A percentile compares a stretch with the other conserved stretches of the same genome.
These are phyloP conservation scores for Paramyrothecium roridum DNA, from an alignment of 2,329 filamentous ascomycete genomes.

Conservation along the genomic window DNA sequence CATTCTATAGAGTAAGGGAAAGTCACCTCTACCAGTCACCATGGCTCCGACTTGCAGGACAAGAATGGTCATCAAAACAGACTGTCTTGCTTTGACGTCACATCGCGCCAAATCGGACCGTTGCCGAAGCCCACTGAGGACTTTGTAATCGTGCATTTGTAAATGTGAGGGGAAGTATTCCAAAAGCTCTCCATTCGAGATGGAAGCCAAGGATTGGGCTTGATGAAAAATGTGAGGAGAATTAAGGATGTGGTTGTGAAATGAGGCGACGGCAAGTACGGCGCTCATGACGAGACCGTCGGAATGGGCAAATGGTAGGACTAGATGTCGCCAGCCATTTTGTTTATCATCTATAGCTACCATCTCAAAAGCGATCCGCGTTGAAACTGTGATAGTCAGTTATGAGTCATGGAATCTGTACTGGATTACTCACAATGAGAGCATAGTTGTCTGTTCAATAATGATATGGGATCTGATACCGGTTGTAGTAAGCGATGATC, in stretches of 20 bases:
- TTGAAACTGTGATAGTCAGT: constrained; percentile 10
- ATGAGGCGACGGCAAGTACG: constrained; percentile 19
- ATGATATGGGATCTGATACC: not conserved
- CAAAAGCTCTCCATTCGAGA: not conserved
- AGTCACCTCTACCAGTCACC: constrained; percentile 18
- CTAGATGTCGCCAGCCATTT: constrained; percentile 15
- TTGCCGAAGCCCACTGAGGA: constrained; percentile 10
- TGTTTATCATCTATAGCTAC: constrained; percentile 12
- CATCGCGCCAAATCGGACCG: constrained; percentile 6
- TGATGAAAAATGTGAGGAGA: not conserved
- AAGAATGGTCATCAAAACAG: constrained; percentile 15
- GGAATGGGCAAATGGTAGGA: constrained; percentile 12
- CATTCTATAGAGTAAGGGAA: constrained; percentile 19
- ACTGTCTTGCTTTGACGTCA: constrained; percentile 8
- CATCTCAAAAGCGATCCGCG: constrained; percentile 19
- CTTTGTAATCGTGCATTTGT: constrained; percentile 7
- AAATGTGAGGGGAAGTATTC: constrained; percentile 1
- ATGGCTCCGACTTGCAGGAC: constrained; percentile 18
- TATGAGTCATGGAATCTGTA: not conserved
- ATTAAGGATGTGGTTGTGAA: constrained; percentile 15
- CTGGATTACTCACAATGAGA: constrained; percentile 9
- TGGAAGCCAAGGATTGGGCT: not conserved
- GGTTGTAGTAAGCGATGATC: not conserved
- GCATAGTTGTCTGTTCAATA: not conserved
- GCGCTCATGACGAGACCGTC: constrained; percentile 20